phyloP scores from a whole-genome alignment of 202 grass and related monocot species.

The Thinopyrum obtusiflorum region DNA sequence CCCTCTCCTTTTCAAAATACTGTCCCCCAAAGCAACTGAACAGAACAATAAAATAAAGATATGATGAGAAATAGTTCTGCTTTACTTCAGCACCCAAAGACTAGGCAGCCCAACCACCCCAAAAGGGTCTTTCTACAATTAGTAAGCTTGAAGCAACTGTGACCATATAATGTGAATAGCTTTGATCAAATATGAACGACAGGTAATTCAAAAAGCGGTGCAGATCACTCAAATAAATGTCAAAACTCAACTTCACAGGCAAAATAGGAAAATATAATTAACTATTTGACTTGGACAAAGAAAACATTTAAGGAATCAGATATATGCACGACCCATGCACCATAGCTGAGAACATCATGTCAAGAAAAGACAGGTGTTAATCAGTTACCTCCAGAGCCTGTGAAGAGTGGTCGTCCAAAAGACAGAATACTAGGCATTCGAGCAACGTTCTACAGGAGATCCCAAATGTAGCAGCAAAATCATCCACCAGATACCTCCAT shows the following conservation, averaged over 20 bases:
- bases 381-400: conserved; percentile 78
- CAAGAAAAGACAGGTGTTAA: conserved; percentile 9
- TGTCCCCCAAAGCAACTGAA: not conserved
- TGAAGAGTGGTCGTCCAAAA: conserved; percentile 78
- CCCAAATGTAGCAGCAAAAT: conserved; percentile 79
- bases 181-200: not conserved
- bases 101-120: not conserved
- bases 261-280: conserved; percentile 2
- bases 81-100: not conserved
- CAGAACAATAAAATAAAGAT: not conserved
- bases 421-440: conserved; percentile 82
- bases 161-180: conserved; percentile 15
- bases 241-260: not conserved
- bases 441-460: conserved; percentile 56
- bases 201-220: conserved; percentile 8
- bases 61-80: not conserved
- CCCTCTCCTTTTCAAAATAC: not conserved
- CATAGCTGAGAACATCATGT: conserved; percentile 3
- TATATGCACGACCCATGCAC: not conserved
- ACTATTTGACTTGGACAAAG: not conserved
- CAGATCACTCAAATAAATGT: not conserved
- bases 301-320: not conserved
- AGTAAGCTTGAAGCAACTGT: not conserved
- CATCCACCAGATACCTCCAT: conserved; percentile 88
- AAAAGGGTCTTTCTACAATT: not conserved